Conservation (phyloP, 2,329 filamentous ascomycete species). For the Aspergillus glaucus region DNA sequence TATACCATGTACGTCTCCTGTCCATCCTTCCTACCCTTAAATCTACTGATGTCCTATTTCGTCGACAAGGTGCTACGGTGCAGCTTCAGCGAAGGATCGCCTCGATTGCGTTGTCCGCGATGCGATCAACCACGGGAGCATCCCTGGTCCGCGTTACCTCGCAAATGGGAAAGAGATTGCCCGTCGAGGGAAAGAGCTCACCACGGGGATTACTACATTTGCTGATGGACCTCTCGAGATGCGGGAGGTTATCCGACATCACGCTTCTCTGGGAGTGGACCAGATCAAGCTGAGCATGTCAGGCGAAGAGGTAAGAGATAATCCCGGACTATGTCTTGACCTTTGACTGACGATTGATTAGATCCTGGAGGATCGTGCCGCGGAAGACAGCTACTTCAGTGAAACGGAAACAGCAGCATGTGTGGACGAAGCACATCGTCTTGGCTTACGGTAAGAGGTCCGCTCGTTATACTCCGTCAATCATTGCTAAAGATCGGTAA, state of each 20-base stretch:
- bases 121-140: constrained; percentile 44
- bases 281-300: constrained; percentile 43
- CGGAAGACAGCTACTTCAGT: constrained; percentile 43
- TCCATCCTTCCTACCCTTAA: too few relatives aligned
- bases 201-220: constrained; percentile 38
- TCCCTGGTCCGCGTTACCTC: constrained; percentile 44
- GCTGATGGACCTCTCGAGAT: constrained; percentile 37
- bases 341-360: constrained; percentile 8
- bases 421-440: constrained; percentile 41
- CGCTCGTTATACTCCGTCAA: too few relatives aligned
- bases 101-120: constrained; percentile 45
- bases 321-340: constrained; percentile 2
- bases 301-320: constrained; percentile 17
- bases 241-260: constrained; percentile 33
- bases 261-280: constrained; percentile 36
- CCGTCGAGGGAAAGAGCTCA: constrained; percentile 39
- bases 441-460: neutral
- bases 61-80: constrained; percentile 36
- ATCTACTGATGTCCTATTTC: neutral
- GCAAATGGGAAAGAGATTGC: constrained; percentile 48
- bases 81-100: constrained; percentile 42
- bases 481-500: constrained; percentile 5
- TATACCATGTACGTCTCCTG: constrained; percentile 31
- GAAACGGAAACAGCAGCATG: constrained; percentile 44
- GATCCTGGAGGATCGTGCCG: constrained; percentile 26